Base-by-base conservation (phyloP, 345 rosid species). In the Fremontodendron californicum region DNA sequence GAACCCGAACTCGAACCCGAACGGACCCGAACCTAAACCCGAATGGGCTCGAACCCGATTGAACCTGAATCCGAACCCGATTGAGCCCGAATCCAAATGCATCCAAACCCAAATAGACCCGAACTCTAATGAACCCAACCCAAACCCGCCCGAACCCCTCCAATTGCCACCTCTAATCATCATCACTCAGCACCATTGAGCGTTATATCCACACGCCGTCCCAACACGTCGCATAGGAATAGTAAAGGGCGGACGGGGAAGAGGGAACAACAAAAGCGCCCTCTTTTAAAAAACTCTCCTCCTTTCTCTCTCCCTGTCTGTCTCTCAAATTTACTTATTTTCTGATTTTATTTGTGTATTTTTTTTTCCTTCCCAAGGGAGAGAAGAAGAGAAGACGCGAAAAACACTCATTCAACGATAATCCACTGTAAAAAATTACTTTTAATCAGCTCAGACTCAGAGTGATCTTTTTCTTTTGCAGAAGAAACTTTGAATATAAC, bases 161-260 rank as follows among this genome's bases (percentile, higher is more conserved):
- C 35, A 1, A 33, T 33, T 33, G 3, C 35, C 1, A 33, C 35
- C 3, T 33, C 3, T 2, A 12, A 48, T 45, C 16, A 12, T 45
- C 48, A 10, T 10, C 12, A 48, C 12, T 9, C 51, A 23, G 27
- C 33, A 23, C 19, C 19, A 11, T 25, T 3, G 71, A 16, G 61
- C 79, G 81, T 78, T 35, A 9, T 3, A 1, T 1, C 0, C 69
- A 84, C 85, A 84, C 86, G 84, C 87, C 79, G 69, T 43, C 80
- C 54, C 61, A 18, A 45, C 76, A 79, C 80, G 85, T 84, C 80
- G 78, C 86, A 82, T 81, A 49, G 83, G 81, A 77, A 66, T 55
- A 74, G 67, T 61, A 58, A 77, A 79, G 42, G 91, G 87, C 86
- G 82, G 88, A 88, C 89, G 85, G 87, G 87, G 45, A 79, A 74